Evolutionary conservation across 129 eudicot genomes (phyloP), one percentile per base, ranked within the genome.

Genomic region (Silybum marianum): DNA sequence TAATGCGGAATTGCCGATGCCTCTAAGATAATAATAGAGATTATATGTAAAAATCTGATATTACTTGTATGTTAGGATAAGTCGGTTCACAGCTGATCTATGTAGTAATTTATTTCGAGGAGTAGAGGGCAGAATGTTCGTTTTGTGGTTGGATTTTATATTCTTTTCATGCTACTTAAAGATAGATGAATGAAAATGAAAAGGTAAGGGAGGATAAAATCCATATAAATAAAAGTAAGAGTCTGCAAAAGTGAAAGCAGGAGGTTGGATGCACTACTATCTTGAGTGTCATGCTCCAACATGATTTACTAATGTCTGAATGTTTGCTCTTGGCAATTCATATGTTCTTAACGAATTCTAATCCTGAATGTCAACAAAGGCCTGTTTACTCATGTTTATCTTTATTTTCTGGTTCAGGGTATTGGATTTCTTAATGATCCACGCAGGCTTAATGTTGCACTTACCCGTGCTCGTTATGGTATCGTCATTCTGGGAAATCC

Each of bases 371-470:
- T 36, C 65, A 78, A 44, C 30, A 10, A 78, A 63, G 62, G 63
- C 63, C 63, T 54, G 63, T 4, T 19, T 39, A 21, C 54, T 67
- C 22, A 40, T 78, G 42, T 2, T 58, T 44, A 69, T 70, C 40
- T 76, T 39, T 77, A 74, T 78, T 60, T 72, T 58, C 0, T 58
- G 66, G 69, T 78, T 72, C 70, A 93, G 98, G 98, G 98, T 34
- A 93, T 93, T 80, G 98, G 98, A 82, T 93, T 93, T 80, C 92
- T 93, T 51, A 93, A 93, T 84, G 98, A 93, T 87, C 98, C 98
- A 51, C 95, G 97, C 28, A 90, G 98, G 90, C 93, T 93, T 23
- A 93, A 93, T 87, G 98, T 93, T 73, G 98, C 98, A 28, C 93
- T 91, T 34, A 93, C 98, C 5, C 95, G 97, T 76, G 98, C 98